These are phyloP conservation scores for Daldinia eschscholtzii DNA, from an alignment of 2,329 filamentous ascomycete genomes.

Conservation along the genomic window DNA sequence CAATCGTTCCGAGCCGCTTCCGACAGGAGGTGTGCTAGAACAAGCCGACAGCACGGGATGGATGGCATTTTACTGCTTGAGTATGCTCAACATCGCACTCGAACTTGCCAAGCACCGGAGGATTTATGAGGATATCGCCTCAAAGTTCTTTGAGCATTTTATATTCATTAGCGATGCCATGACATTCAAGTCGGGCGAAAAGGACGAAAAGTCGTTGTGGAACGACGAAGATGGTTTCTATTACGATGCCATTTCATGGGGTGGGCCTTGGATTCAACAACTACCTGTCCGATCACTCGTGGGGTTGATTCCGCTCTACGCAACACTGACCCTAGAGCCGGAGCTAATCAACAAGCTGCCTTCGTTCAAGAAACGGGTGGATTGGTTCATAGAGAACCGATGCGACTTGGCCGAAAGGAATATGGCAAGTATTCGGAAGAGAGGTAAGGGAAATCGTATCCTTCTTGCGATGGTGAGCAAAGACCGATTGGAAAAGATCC, in stretches of 20 bases:
- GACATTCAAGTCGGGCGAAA: conserved; percentile 79
- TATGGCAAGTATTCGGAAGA: conserved; percentile 91
- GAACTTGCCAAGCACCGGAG: conserved; percentile 95
- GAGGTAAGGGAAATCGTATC: conserved; percentile 90
- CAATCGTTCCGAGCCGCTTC: conserved; percentile 94
- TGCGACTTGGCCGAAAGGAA: conserved; percentile 91
- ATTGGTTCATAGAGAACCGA: conserved; percentile 94
- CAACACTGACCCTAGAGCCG: conserved; percentile 90
- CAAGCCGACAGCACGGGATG: conserved; percentile 98
- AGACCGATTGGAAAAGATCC: conserved; percentile 88
- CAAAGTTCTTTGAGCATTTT: conserved; percentile 99
- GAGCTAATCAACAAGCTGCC: conserved; percentile 93
- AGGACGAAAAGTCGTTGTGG: conserved; percentile 87
- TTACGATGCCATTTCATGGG: conserved; percentile 98
- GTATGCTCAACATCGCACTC: conserved; percentile 96
- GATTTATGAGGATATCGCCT: conserved; percentile 96
- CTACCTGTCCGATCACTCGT: conserved; percentile 92
- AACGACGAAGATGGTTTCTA: conserved; percentile 98
- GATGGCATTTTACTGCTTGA: conserved; percentile 98
- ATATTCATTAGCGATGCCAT: conserved; percentile 98
- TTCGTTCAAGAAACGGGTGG: conserved; percentile 89
- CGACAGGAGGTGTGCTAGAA: conserved; percentile 92
- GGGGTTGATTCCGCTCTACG: conserved; percentile 92
- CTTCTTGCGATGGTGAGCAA: conserved; percentile 92
- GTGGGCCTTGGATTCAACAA: conserved; percentile 92